Conservation (phyloP, 306 rosid genomes). For the Acacia melanoxylon region DNA sequence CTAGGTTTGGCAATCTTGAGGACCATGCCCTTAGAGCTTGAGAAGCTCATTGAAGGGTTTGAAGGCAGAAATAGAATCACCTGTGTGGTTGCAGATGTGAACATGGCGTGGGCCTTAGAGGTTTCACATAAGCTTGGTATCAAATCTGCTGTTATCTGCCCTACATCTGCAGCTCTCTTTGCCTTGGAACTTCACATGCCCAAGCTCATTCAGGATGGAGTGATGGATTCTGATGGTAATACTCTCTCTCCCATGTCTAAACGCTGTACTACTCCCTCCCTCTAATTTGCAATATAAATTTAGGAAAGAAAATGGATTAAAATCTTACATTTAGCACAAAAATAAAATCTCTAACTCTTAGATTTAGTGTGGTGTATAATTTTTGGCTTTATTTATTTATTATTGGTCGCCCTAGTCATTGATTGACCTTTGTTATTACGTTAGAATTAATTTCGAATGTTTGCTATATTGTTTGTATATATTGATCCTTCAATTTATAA, state of each 20-base stretch:
- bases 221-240: not conserved
- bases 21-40: constrained; percentile 42
- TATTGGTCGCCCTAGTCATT: too few species aligned
- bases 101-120: constrained; percentile 36
- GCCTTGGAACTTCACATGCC: not conserved
- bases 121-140: not conserved
- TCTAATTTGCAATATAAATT: too few species aligned
- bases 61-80: not conserved
- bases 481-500: too few species aligned
- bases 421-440: too few species aligned
- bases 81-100: constrained; percentile 33
- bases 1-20: constrained; percentile 1
- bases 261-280: too few species aligned
- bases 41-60: constrained; percentile 41
- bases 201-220: not conserved
- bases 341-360: too few species aligned
- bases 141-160: not conserved
- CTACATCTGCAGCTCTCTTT: not conserved
- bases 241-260: not conserved
- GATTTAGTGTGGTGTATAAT: too few species aligned
- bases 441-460: too few species aligned
- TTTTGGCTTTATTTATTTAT: too few species aligned
- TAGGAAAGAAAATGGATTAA: too few species aligned
- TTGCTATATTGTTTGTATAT: too few species aligned
- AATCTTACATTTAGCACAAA: too few species aligned